Base-by-base conservation (phyloP, 306 rosid species). In the Lithocarpus polystachyus region DNA sequence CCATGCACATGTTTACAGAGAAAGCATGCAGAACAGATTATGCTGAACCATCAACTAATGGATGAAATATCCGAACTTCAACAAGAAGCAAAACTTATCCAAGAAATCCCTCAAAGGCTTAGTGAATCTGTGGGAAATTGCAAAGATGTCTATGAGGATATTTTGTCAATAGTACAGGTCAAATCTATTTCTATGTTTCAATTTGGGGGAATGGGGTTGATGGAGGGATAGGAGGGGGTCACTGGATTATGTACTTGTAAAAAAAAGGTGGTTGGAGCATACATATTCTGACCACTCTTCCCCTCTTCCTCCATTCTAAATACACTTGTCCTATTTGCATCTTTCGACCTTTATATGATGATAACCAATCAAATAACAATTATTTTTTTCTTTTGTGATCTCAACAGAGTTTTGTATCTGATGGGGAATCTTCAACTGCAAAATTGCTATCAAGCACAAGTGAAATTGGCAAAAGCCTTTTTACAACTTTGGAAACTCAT, bases 91-190 rank as follows among this genome's bases (percentile, higher is more conserved):
- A 83, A n/a, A 69, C 60, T 77, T 45, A 75, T 76, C 67, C 87
- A 67, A 83, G 92, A 86, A 75, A 80, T 88, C 77, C 90, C 93
- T 74, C 76, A 43, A 79, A 79, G 61, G 79, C 80, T 91, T 48
- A 74, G 85, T 60, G 86, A 92, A 79, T 88, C 88, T 62, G 78
- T 82, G 71, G 86, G 75, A 74, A 88, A 75, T 82, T 90, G 89
- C 84, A 91, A 83, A 87, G 89, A 86, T 75, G 82, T 80, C 76
- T 95, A 84, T 80, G 86, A 84, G 78, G 93, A 90, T 80, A 85
- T 70, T 78, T 79, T 89, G 80, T 93, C 92, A 62, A 87, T 35
- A 56, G 79, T 87, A 61, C 88, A 93, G 97, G 99, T 95, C 54
- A 84, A 73, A 72, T 8, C 57, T 23, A 68, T 76, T 2, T 5